A percentile compares a stretch with the other conserved stretches of the same genome.
These are phyloP conservation scores for Aspergillus brunneoviolaceus DNA, from an alignment of 2,329 filamentous ascomycete species.

Conservation along the genomic window DNA sequence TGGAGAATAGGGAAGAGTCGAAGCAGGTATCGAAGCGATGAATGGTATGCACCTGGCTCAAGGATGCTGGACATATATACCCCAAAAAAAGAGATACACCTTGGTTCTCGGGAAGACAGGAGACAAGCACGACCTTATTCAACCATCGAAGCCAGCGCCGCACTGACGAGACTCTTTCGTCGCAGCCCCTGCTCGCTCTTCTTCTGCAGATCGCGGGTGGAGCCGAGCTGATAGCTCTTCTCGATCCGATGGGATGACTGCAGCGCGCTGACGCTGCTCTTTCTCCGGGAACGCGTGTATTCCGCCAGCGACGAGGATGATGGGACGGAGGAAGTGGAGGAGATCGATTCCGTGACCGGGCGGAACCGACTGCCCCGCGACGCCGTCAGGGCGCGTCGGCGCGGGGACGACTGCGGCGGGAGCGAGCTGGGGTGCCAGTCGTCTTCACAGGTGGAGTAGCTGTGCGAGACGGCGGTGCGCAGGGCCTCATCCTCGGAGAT, in stretches of 20 bases:
- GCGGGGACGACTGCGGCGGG: constrained; percentile 34
- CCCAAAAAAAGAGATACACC: too few relatives aligned
- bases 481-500: constrained; percentile 28
- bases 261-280: constrained; percentile 28
- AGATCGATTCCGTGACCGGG: neutral
- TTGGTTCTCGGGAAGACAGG: neutral
- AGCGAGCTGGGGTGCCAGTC: constrained; percentile 42
- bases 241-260: constrained; percentile 33
- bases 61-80: too few relatives aligned
- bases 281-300: constrained; percentile 21
- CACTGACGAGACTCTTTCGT: constrained; percentile 40
- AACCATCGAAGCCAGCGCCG: constrained; percentile 38
- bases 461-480: constrained; percentile 10
- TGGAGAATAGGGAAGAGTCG: neutral
- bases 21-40: neutral
- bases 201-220: constrained; percentile 29
- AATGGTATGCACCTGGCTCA: too few relatives aligned
- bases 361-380: constrained; percentile 31
- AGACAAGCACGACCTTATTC: constrained; percentile 17
- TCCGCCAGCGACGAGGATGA: neutral
- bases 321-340: constrained; percentile 2
- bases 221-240: constrained; percentile 30
- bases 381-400: constrained; percentile 29
- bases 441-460: constrained; percentile 19
- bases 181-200: constrained; percentile 38